Evolutionary conservation across 2,329 filamentous ascomycete species (phyloP), one percentile per base, ranked within the genome.

Genomic region (Colletotrichum sp.): DNA sequence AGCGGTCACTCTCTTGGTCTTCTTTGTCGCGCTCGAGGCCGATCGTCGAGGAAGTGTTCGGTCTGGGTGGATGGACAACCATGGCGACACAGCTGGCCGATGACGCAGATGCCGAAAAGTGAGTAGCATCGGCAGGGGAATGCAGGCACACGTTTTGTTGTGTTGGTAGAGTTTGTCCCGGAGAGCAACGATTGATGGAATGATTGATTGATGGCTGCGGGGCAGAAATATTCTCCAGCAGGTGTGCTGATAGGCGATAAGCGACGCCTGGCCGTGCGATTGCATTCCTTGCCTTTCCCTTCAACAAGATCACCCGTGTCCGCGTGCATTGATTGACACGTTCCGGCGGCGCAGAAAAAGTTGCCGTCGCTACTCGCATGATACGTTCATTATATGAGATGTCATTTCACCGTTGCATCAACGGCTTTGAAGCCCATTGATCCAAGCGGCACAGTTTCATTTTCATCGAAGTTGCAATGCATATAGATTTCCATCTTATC

Each of bases 331-430:
- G 16, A 43, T 43, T 43, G 16, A 43, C 39, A 43, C 8, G 39
- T 43, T 43, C 39, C 39, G 39, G 39, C 39, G 39, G 39, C 39
- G 39, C 2, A 43, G 39, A 43, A 43, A n/a, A 39, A 39, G 0
- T 39, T 39, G 16, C 16, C 0, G 15, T 39, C 36, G 36, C 36
- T 39, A 39, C 36, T 39, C 36, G 36, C 36, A 39, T 1, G 7
- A 39, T 39, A 1, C 36, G 16, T 39, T 39, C 36, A 39, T 39
- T 18, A 39, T 39, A 3, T 18, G 36, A 39, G 36, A 39, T 1
- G 36, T 0, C 2, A 43, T 0, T 43, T 43, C 39, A 43, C 39
- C 5, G 16, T 43, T 10, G 18, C 18, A 43, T 10, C 1, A 3
- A 43, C 39, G 39, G 16, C 2, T 43, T n/a, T 6, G 18, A n/a